Evolutionary conservation across 768 basidiomycete genomes (phyloP).

Genomic region (Strobilomyces echinocephalus): DNA sequence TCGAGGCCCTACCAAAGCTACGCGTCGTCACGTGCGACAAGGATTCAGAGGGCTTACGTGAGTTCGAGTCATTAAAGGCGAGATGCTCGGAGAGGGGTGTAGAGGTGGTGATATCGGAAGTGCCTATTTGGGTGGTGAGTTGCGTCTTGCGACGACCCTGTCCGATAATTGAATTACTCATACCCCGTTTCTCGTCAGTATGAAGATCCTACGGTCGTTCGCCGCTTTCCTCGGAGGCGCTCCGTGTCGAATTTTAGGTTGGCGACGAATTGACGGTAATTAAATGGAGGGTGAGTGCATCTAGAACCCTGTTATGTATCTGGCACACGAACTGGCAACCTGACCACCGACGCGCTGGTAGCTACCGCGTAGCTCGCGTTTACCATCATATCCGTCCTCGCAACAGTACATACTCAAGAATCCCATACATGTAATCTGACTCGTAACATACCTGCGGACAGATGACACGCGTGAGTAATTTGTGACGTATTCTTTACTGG

Average conservation of each 20-base stretch:
- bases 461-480: no score
- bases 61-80: slow-evolving; percentile 22
- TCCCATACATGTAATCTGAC: no score
- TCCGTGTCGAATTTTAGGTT: slow-evolving; percentile 34
- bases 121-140: slow-evolving; percentile 37
- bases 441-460: no score
- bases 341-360: no score
- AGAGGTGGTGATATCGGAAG: slow-evolving; percentile 24
- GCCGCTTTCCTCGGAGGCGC: slow-evolving; percentile 33
- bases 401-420: no score
- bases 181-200: slow-evolving; percentile 17
- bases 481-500: no score
- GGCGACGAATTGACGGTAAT: slow-evolving; percentile 24
- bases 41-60: slow-evolving; percentile 13
- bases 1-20: slow-evolving; percentile 33
- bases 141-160: background rate
- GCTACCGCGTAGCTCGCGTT: no score
- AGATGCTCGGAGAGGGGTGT: slow-evolving; percentile 30
- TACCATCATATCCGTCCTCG: background rate
- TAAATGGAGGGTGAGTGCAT: background rate
- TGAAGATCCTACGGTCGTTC: slow-evolving; percentile 34
- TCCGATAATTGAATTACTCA: background rate
- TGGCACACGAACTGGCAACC: background rate
- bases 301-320: background rate
- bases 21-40: slow-evolving; percentile 35